These are phyloP conservation scores for Rhododendron williamsianum DNA, from an alignment of 148 eudicot species.

Conservation along the genomic window DNA sequence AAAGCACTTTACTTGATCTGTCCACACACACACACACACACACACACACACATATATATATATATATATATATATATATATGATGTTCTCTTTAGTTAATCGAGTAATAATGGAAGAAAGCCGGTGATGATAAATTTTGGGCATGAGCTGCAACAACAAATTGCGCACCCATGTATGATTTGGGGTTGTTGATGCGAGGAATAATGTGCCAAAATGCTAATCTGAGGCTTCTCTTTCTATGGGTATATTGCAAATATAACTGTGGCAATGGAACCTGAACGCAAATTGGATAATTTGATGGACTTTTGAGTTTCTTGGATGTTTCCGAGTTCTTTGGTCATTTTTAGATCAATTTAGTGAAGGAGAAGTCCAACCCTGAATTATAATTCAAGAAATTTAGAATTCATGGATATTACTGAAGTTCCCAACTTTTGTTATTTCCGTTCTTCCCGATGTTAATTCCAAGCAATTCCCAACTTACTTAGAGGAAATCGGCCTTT, in stretches of 20 bases:
- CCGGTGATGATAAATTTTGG: conserved; percentile 15
- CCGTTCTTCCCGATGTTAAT: neutral
- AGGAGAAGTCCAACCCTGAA: neutral
- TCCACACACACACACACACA: too few relatives aligned
- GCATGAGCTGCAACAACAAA: conserved; percentile 16
- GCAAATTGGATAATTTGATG: neutral
- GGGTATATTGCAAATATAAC: neutral
- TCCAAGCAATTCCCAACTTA: neutral
- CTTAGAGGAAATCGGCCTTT: neutral
- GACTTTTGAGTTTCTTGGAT: neutral
- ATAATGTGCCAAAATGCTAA: conserved; percentile 21
- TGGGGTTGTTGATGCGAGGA: conserved; percentile 21
- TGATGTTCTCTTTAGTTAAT: neutral
- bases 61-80: neutral
- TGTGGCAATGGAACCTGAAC: neutral
- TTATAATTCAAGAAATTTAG: neutral
- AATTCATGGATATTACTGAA: neutral
- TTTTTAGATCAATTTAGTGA: neutral
- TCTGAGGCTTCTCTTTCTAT: conserved; percentile 4
- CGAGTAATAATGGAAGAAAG: neutral
- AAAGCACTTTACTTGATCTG: neutral
- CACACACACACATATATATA: too few relatives aligned
- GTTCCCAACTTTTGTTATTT: neutral
- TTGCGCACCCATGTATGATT: conserved; percentile 9
- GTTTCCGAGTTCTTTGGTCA: neutral